Evolutionary conservation across 2,329 filamentous ascomycete species (phyloP), one percentile per base, ranked within the genome.

Genomic region (Aspergillus pseudoviridinutans): DNA sequence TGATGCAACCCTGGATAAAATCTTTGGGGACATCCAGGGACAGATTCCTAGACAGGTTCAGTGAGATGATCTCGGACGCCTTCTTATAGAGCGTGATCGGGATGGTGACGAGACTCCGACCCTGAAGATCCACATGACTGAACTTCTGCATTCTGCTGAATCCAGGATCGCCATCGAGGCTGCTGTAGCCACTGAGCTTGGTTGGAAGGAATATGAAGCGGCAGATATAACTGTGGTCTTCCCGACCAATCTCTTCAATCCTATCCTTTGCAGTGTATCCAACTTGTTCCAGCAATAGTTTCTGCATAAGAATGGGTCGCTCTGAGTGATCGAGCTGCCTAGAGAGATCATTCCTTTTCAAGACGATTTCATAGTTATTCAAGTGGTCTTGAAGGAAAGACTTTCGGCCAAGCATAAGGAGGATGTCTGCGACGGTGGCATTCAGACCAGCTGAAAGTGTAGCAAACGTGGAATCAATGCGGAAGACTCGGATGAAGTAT

Each of bases 171-270:
- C 82, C 81, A 63, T 92, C 88, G 25, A 90, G 80, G 59, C 83
- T 86, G 47, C 87, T 82, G 61, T 88, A 86, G 51, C 92, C 91
- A 71, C 87, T 92, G 72, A 96, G 89, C 68, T 93, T 90, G 22
- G 90, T 88, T 17, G 93, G 92, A 58, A 97, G 80, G 74, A 99
- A 99, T 58, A 94, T 91, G 77, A 99, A 97, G 5, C 94, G 90
- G 71, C 92, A 96, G 12, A 99, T 83, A 67, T 97, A 99, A 71
- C 92, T 95, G 74, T 97, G 96, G 78, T 99, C 94, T 74, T 99
- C 94, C 57, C 94, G 87, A 28, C 94, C 94, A 53, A 99, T 85
- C 61, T 97, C 94, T 71, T 97, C 93, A 49, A 99, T 86, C 42
- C 86, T 87, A 73, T 99, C 94, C 56, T 85, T 85, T 32, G 91